A percentile compares a stretch with the other conserved stretches of the same genome.
These are phyloP conservation scores for Gremmenia infestans DNA, from an alignment of 2,329 filamentous ascomycete genomes.

Conservation along the genomic window DNA sequence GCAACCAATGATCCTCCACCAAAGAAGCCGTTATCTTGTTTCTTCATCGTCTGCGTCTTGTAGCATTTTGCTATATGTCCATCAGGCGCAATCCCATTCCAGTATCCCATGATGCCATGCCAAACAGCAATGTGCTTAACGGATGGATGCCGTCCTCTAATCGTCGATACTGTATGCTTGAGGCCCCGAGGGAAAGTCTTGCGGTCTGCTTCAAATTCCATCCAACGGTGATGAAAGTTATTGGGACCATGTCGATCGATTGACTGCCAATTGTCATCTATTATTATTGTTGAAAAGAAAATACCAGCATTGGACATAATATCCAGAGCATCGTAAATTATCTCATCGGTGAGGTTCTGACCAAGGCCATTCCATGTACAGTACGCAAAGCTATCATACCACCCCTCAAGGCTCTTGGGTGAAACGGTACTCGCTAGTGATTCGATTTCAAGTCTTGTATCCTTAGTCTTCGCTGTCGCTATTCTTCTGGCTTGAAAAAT, in stretches of 20 bases:
- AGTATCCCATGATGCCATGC: constrained; percentile 17
- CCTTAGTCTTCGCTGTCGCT: not conserved
- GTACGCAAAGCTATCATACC: constrained; percentile 10
- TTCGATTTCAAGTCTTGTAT: not conserved
- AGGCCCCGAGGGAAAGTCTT: constrained; percentile 12
- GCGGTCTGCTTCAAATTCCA: constrained; percentile 9
- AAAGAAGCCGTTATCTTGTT: constrained; percentile 12
- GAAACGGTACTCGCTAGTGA: not conserved
- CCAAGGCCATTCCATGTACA: constrained; percentile 17
- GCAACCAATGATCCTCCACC: constrained; percentile 7
- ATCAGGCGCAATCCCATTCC: constrained; percentile 13
- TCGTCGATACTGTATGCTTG: constrained; percentile 1
- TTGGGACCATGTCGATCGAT: constrained; percentile 3
- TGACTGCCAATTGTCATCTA: constrained; percentile 18
- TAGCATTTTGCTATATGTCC: constrained; percentile 6
- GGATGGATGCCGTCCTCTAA: constrained; percentile 6
- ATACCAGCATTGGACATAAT: constrained; percentile 3
- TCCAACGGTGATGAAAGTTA: constrained; percentile 13
- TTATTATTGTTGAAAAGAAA: constrained; percentile 14
- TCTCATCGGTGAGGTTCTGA: constrained; percentile 5
- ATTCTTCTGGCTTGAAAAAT: constrained; percentile 7
- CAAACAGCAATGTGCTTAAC: constrained; percentile 16
- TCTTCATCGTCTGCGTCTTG: constrained; percentile 6
- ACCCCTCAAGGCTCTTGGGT: not conserved
- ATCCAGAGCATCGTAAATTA: constrained; percentile 5